Conservation (phyloP, 805 yeast species). For the Candida tammaniensis region DNA sequence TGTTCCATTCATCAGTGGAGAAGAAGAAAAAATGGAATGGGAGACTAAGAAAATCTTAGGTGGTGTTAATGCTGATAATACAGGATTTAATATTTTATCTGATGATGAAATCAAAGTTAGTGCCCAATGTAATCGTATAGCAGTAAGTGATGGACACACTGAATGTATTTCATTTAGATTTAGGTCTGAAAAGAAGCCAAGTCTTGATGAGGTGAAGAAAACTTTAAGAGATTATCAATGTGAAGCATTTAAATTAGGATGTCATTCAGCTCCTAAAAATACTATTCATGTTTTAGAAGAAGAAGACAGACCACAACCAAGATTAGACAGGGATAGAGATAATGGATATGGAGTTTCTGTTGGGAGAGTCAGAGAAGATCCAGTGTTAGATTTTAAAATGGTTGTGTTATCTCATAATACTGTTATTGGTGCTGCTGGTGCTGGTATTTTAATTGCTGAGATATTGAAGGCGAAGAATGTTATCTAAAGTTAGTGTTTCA, state of each 20-base stretch:
- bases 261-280: conserved; percentile 90
- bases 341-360: conserved; percentile 91
- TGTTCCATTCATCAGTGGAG: conserved; percentile 93
- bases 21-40: conserved; percentile 98
- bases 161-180: conserved; percentile 89
- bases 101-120: conserved; percentile 78
- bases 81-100: conserved; percentile 54
- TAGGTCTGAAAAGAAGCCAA: conserved; percentile 79
- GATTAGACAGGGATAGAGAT: conserved; percentile 95
- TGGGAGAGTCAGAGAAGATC: conserved; percentile 91
- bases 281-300: conserved; percentile 91
- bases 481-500: conserved; percentile 40
- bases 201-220: conserved; percentile 73
- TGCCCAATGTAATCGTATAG: conserved; percentile 96
- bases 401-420: conserved; percentile 98
- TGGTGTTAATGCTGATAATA: conserved; percentile 46
- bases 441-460: conserved; percentile 95
- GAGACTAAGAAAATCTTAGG: conserved; percentile 96
- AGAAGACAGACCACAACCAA: conserved; percentile 93
- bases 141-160: conserved; percentile 97
- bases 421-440: conserved; percentile 97
- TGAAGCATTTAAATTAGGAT: conserved; percentile 76
- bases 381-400: conserved; percentile 92
- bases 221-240: conserved; percentile 71
- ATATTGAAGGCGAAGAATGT: conserved; percentile 72